phyloP scores from a whole-genome alignment of 176 grass and related monocot genomes.

The Melocanna baccifera region DNA sequence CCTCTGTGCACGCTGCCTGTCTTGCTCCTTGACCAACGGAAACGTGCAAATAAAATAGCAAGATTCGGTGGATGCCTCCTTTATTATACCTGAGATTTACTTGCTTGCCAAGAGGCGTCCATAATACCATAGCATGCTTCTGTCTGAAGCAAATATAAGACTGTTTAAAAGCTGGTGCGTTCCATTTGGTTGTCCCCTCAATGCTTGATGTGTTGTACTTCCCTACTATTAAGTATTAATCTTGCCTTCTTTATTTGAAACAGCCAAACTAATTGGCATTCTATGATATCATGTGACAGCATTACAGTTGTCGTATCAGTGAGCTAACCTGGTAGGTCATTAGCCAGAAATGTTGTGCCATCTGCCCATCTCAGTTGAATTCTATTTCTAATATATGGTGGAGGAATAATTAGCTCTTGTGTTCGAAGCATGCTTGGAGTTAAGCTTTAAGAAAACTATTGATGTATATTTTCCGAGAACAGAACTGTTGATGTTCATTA shows the following conservation, averaged over 20 bases:
- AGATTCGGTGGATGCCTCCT: background rate
- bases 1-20: slow-evolving; percentile 32
- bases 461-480: background rate
- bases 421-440: background rate
- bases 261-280: slow-evolving; percentile 2
- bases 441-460: background rate
- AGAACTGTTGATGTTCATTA: background rate
- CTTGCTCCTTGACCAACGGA: slow-evolving; percentile 17
- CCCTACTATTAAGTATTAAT: background rate
- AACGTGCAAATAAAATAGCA: slow-evolving; percentile 45
- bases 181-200: background rate
- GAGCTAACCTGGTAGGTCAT: slow-evolving; percentile 2
- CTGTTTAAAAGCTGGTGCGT: background rate
- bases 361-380: background rate
- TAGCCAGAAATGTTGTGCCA: background rate
- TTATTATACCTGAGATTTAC: slow-evolving; percentile 6
- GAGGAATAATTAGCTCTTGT: slow-evolving; percentile 3
- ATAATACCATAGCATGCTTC: slow-evolving; percentile 33
- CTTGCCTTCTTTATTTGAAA: slow-evolving; percentile 3
- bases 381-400: background rate
- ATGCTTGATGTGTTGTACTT: slow-evolving; percentile 7
- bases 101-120: slow-evolving; percentile 21
- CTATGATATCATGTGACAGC: background rate
- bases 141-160: slow-evolving; percentile 41
- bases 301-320: background rate